Conservation (phyloP, 2,329 filamentous ascomycete species). For the Neofusicoccum cordaticola region DNA sequence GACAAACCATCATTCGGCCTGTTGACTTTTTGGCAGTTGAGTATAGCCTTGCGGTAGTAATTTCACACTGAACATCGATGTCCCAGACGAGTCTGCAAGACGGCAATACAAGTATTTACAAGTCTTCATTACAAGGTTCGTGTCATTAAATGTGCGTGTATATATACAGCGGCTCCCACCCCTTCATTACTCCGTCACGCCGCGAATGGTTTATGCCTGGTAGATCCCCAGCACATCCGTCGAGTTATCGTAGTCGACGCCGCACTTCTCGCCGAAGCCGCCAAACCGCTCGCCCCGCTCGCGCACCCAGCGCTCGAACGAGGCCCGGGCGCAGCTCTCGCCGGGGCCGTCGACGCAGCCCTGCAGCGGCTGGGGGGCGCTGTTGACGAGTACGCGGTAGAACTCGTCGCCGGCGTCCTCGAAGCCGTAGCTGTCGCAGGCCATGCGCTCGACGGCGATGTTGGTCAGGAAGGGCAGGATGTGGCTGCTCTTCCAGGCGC, state of each 20-base stretch:
- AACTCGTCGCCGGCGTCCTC: constrained; percentile 43
- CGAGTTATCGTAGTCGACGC: constrained; percentile 43
- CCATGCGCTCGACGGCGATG: constrained; percentile 63
- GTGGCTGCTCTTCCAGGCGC: constrained; percentile 62
- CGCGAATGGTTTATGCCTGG: background rate
- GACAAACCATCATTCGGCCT: no score
- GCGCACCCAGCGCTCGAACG: constrained; percentile 44
- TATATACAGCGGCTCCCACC: background rate
- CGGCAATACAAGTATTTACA: background rate
- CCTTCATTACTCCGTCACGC: background rate
- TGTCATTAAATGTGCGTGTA: background rate
- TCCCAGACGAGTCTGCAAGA: background rate
- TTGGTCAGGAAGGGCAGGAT: constrained; percentile 66
- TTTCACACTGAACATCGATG: background rate
- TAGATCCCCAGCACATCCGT: constrained; percentile 40
- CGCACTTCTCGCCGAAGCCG: constrained; percentile 43
- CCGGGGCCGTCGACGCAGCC: constrained; percentile 51
- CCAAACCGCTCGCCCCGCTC: constrained; percentile 44
- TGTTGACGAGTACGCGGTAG: constrained; percentile 52
- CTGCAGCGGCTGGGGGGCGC: constrained; percentile 48
- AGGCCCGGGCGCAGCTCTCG: constrained; percentile 47
- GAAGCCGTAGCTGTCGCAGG: constrained; percentile 60
- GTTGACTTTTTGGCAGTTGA: no score
- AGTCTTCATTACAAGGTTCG: background rate
- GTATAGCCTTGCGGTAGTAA: no score